Percentiles rank a stretch among this genome's conserved stretches.
These are phyloP conservation scores for Mollisia scopiformis DNA, from an alignment of 2,329 filamentous ascomycete genomes.

Conservation along the genomic window DNA sequence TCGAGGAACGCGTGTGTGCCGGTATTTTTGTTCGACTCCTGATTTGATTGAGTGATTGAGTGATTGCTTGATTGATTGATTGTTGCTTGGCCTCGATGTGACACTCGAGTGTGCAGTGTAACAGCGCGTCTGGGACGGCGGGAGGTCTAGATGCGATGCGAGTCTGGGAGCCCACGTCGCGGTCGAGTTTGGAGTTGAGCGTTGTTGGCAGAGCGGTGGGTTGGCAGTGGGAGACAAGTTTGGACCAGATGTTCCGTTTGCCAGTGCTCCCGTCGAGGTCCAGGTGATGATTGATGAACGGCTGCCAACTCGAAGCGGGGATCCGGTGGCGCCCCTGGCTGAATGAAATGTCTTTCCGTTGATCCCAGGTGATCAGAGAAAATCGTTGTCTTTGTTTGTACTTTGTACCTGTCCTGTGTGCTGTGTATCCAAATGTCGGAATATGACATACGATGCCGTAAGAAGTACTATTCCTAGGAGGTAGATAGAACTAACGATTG, in stretches of 20 bases:
- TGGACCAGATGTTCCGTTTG: slow-evolving; percentile 2
- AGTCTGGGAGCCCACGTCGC: background rate
- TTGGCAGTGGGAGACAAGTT: background rate
- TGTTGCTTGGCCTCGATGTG: too few species aligned
- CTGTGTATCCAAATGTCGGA: slow-evolving; percentile 19
- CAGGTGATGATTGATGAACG: background rate
- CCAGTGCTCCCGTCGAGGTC: background rate
- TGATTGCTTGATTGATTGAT: too few species aligned
- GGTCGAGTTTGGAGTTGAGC: background rate
- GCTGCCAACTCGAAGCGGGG: slow-evolving; percentile 1
- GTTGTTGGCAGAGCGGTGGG: too few species aligned
- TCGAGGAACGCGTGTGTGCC: slow-evolving; percentile 6
- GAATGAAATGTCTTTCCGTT: background rate
- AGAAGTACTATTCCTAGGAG: slow-evolving; percentile 10
- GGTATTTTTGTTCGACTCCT: background rate
- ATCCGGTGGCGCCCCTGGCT: background rate
- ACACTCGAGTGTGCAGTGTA: background rate
- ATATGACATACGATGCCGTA: slow-evolving; percentile 8
- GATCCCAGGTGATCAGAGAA: background rate
- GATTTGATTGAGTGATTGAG: too few species aligned
- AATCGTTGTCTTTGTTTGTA: too few species aligned
- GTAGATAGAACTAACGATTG: background rate
- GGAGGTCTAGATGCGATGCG: background rate
- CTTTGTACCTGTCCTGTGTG: background rate
- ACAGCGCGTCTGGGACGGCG: background rate